Evolutionary conservation across 306 rosid genomes (phyloP).

Genomic region (Abrus pulchellus): DNA sequence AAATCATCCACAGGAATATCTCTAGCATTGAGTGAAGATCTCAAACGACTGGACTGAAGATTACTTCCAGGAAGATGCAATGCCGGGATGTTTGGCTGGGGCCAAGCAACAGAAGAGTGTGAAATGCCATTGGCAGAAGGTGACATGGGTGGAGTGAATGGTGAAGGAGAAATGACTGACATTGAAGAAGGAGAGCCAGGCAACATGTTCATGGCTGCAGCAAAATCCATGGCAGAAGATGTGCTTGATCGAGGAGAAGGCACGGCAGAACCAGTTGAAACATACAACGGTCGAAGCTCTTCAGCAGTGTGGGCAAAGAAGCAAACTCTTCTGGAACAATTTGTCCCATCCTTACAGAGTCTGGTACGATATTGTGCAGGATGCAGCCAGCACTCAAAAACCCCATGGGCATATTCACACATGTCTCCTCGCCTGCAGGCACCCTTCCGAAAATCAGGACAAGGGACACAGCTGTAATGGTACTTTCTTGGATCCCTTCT

Average conservation of each 20-base stretch:
- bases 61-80: conserved; percentile 92
- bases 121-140: conserved; percentile 89
- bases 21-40: conserved; percentile 88
- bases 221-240: conserved; percentile 89
- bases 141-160: conserved; percentile 91
- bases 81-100: conserved; percentile 93
- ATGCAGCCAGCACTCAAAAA: conserved; percentile 97
- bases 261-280: conserved; percentile 93
- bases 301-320: conserved; percentile 92
- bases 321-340: conserved; percentile 89
- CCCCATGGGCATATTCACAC: conserved; percentile 98
- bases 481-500: conserved; percentile 97
- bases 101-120: conserved; percentile 76
- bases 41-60: conserved; percentile 88
- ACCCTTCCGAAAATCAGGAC: conserved; percentile 95
- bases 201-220: conserved; percentile 87
- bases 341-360: conserved; percentile 88
- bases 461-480: conserved; percentile 95
- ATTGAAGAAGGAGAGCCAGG: conserved; percentile 92
- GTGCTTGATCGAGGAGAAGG: conserved; percentile 89
- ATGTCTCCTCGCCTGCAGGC: conserved; percentile 95
- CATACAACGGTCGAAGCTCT: conserved; percentile 88
- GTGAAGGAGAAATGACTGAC: conserved; percentile 87
- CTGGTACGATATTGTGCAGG: conserved; percentile 96
- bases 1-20: conserved; percentile 76